Base-by-base conservation (phyloP, 345 rosid genomes). In the Erysimum cheiranthoides region DNA sequence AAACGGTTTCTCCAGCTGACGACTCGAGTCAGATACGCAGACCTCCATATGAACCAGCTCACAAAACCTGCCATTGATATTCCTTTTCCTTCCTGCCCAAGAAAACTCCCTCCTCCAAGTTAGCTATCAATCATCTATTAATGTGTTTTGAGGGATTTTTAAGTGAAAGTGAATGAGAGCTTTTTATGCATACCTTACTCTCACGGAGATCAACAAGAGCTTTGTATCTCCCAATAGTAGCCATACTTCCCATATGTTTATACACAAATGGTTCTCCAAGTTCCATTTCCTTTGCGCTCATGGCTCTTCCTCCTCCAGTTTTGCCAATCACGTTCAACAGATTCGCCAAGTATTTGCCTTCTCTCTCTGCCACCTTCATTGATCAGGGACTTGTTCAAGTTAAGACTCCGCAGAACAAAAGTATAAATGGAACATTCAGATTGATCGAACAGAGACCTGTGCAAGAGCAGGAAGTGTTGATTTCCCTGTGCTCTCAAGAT, bases 1-100 rank as follows among this genome's bases (percentile, higher is more conserved):
- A 95, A 85, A 68, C 97, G 85, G 85, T 95, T 95, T 81, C 99
- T 88, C 98, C 98, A 95, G 89, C 98, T 95, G 46, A 95, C 75
- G 5, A 95, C 97, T 13, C 99, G 96, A 0, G 97, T 95, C 52
- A 95, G 88, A 81, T 95, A 95, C 1, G 98, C 99, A n/a, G 99
- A 95, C 27, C 97, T 91, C 99, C 99, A 95, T 75, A 95, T 77
- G 80, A 95, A 86, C 96, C 96, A 95, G 77, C 99, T 92, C 43
- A 59, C 8, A 60, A 95, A 92, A 66, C 99, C 98, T 0, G 91
- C 91, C 66, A 92, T 38, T 30, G 99, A 84, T 69, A 95, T 45
- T 58, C 98, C 99, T 81, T 88, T 95, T 13, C 82, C 88, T 46
- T 89, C 89, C 99, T 95, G 87, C 35, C 3, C 62, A 71, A 71